A percentile compares a stretch with the other conserved stretches of the same genome.
phyloP scores from a whole-genome alignment of 2,329 filamentous ascomycete species.

The Neofusicoccum umdonicola region DNA sequence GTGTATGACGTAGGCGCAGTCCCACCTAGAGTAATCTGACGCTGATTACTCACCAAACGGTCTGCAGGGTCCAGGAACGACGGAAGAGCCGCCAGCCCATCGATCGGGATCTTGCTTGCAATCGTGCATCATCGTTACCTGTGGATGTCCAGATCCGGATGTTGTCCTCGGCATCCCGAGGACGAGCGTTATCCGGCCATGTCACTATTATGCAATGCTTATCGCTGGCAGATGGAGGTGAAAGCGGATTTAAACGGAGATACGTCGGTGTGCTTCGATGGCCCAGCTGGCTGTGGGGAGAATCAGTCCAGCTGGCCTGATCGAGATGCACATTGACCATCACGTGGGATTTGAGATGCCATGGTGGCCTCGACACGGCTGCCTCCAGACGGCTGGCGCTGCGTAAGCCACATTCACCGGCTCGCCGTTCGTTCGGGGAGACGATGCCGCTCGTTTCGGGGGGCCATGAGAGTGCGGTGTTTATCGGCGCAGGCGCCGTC shows the following conservation, averaged over 20 bases:
- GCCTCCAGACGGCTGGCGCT: not conserved
- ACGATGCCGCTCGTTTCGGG: not conserved
- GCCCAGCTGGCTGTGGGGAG: not conserved
- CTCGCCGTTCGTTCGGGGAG: not conserved
- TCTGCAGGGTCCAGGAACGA: not conserved
- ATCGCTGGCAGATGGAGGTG: not conserved
- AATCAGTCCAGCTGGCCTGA: not conserved
- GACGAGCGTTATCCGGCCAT: not conserved
- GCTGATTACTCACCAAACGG: not conserved
- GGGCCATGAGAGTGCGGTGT: not conserved
- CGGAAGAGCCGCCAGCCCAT: not conserved
- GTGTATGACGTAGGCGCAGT: not conserved
- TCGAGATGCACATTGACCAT: not conserved
- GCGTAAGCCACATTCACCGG: not conserved
- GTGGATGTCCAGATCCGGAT: not conserved
- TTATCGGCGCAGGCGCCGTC: not conserved
- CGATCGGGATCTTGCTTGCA: slow-evolving; percentile 1
- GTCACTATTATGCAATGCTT: slow-evolving; percentile 2
- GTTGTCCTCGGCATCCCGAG: not conserved
- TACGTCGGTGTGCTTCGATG: not conserved
- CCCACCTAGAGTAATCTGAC: not conserved
- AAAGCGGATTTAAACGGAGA: not conserved
- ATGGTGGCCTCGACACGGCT: not conserved
- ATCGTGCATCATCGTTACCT: not conserved
- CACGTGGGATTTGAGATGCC: not conserved